These are phyloP conservation scores for Solanum pimpinellifolium DNA, from an alignment of 257 asterid genomes.

Conservation along the genomic window DNA sequence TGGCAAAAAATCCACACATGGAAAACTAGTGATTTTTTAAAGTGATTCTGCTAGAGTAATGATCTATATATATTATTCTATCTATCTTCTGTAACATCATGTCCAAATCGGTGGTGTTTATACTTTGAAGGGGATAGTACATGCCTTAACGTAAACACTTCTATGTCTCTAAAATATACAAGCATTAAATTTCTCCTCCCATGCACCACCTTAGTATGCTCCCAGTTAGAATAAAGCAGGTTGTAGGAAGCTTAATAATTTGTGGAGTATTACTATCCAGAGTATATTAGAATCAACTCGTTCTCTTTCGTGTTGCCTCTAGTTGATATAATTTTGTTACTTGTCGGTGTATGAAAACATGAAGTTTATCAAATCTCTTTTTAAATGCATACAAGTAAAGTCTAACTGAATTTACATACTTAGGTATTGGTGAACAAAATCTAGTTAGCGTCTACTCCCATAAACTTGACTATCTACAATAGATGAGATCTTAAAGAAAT, in stretches of 20 bases:
- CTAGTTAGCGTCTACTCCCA: neutral
- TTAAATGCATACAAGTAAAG: neutral
- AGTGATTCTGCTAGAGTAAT: neutral
- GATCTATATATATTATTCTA: neutral
- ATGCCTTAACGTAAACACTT: neutral
- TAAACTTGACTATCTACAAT: neutral
- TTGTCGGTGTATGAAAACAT: neutral
- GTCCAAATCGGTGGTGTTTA: neutral
- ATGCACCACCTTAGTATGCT: neutral
- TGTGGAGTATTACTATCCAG: neutral
- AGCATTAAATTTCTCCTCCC: neutral
- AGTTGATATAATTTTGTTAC: neutral
- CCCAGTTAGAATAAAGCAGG: neutral
- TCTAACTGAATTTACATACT: neutral
- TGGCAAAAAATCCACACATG: neutral
- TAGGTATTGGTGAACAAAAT: neutral
- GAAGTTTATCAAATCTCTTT: neutral
- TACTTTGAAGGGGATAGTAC: neutral
- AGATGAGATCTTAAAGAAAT: neutral
- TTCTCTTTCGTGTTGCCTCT: neutral
- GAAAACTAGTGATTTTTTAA: neutral
- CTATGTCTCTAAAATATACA: neutral
- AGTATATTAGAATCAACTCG: neutral
- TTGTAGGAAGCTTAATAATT: neutral
- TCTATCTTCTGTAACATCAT: neutral